phyloP scores from a whole-genome alignment of 805 yeast species.

The Ogataea paraovalis region DNA sequence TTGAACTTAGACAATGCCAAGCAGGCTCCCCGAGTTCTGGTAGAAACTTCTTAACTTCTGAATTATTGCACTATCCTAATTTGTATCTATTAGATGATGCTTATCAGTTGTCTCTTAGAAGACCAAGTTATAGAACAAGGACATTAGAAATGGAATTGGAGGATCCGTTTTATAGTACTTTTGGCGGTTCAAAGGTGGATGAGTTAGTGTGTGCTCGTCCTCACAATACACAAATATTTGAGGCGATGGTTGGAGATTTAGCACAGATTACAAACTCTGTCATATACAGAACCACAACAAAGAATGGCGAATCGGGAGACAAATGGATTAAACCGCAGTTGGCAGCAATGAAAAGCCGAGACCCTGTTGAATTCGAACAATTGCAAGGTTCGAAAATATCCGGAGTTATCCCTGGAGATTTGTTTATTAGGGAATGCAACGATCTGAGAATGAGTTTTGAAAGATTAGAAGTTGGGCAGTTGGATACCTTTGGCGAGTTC shows the following conservation, averaged over 20 bases:
- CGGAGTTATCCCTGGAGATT: constrained; percentile 25
- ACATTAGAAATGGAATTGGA: constrained; percentile 31
- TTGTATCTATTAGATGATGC: constrained; percentile 43
- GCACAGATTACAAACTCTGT: constrained; percentile 4
- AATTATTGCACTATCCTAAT: constrained; percentile 33
- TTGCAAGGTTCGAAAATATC: neutral
- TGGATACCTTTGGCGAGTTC: constrained; percentile 38
- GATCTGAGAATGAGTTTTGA: constrained; percentile 48
- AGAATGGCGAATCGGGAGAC: constrained; percentile 1
- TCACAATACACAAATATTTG: constrained; percentile 9
- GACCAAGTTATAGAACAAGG: constrained; percentile 35
- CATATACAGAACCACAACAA: constrained; percentile 9
- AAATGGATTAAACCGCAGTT: constrained; percentile 5
- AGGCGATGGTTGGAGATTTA: constrained; percentile 15
- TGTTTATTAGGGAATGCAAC: constrained; percentile 38
- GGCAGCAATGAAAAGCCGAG: neutral
- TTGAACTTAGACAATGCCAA: constrained; percentile 15
- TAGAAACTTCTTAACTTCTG: constrained; percentile 31
- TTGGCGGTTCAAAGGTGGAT: constrained; percentile 14
- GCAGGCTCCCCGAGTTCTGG: neutral
- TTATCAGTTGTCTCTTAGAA: constrained; percentile 36
- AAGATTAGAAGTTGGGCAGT: constrained; percentile 33
- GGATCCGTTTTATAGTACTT: constrained; percentile 29
- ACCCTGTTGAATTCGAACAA: neutral
- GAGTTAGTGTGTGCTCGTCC: constrained; percentile 2